Conservation (phyloP, 305 asterid species). For the Petunia hybrid region DNA sequence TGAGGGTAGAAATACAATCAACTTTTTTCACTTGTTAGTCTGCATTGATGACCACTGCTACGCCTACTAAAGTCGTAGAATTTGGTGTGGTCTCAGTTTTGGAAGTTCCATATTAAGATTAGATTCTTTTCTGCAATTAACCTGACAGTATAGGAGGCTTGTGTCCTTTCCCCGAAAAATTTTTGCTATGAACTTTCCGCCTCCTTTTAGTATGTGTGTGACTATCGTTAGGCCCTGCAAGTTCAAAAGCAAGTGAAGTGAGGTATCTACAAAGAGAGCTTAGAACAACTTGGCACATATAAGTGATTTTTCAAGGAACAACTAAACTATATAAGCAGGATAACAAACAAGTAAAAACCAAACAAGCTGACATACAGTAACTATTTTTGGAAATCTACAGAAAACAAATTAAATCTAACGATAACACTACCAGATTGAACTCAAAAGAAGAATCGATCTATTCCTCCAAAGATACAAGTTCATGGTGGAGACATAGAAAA, state of each 20-base stretch:
- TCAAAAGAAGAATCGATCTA: background rate
- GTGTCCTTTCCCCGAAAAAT: conserved; percentile 98
- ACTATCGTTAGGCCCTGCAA: conserved; percentile 93
- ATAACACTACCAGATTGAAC: conserved; percentile 11
- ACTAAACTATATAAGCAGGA: background rate
- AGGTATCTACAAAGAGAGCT: background rate
- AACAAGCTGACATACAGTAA: background rate
- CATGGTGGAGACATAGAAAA: background rate
- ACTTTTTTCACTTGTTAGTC: background rate
- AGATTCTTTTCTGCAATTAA: conserved; percentile 34
- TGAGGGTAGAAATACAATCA: conserved; percentile 1
- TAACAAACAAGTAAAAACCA: background rate
- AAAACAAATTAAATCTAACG: background rate
- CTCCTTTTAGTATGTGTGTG: conserved; percentile 84
- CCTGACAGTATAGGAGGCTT: conserved; percentile 96
- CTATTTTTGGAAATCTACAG: background rate
- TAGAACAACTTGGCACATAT: conserved; percentile 28
- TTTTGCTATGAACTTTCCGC: conserved; percentile 95
- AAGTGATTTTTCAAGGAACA: conserved; percentile 16
- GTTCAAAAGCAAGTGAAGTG: conserved; percentile 13
- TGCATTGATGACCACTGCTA: background rate
- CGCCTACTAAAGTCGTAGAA: conserved; percentile 13
- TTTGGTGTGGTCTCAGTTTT: background rate
- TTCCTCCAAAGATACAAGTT: background rate
- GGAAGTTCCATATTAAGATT: background rate